phyloP scores from a whole-genome alignment of 2,329 filamentous ascomycete species.

The Hymenotorrendiella dingleyae region DNA sequence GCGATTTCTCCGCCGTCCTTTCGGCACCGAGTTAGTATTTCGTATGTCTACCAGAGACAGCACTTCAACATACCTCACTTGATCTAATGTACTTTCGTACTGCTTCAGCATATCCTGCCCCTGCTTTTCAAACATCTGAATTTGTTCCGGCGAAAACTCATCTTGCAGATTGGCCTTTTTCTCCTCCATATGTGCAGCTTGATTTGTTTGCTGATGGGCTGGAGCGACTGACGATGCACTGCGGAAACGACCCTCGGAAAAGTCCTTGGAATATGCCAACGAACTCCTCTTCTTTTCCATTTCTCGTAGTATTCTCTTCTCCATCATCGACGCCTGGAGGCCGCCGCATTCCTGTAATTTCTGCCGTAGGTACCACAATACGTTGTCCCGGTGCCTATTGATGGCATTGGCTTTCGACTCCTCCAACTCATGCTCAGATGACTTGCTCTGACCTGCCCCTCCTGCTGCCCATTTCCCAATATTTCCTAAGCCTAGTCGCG shows the following conservation, averaged over 20 bases:
- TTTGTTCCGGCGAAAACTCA: conserved; percentile 71
- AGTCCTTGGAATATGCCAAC: conserved; percentile 58
- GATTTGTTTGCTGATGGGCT: conserved; percentile 9
- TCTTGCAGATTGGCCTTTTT: conserved; percentile 25
- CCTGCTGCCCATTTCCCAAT: conserved; percentile 64
- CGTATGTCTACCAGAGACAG: background rate
- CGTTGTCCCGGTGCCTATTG: conserved; percentile 69
- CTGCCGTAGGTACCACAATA: conserved; percentile 76
- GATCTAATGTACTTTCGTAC: conserved; percentile 88
- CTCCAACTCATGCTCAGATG: conserved; percentile 62
- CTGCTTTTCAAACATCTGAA: conserved; percentile 89
- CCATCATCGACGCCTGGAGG: conserved; percentile 88
- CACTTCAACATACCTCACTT: conserved; percentile 70
- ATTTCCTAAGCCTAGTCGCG: conserved; percentile 54
- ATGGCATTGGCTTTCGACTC: conserved; percentile 64
- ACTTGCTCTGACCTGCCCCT: conserved; percentile 47
- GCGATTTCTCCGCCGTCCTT: conserved; percentile 81
- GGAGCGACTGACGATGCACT: conserved; percentile 16
- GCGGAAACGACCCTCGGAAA: conserved; percentile 23
- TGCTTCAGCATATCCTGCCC: conserved; percentile 90
- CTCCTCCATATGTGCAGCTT: conserved; percentile 16
- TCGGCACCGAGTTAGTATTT: background rate
- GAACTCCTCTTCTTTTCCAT: conserved; percentile 86
- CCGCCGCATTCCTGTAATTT: conserved; percentile 69
- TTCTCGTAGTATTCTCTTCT: conserved; percentile 75